These are phyloP conservation scores for Xylaria telfairii DNA, from an alignment of 495 filamentous ascomycete species.

Conservation along the genomic window DNA sequence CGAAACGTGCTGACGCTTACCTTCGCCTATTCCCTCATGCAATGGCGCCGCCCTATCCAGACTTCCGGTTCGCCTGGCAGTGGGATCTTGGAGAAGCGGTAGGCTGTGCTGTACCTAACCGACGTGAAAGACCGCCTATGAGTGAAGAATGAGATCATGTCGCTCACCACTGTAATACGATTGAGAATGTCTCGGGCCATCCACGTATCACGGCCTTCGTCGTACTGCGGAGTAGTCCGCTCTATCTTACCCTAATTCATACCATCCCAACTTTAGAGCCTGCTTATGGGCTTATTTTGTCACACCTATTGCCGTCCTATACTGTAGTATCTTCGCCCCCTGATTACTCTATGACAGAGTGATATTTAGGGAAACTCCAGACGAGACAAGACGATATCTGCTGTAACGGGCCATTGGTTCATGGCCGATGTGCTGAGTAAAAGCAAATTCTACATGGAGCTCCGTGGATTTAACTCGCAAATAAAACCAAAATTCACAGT, in stretches of 20 bases:
- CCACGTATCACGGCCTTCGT: not conserved
- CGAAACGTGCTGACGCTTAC: not conserved
- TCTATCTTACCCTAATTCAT: not conserved
- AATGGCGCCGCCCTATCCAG: not conserved
- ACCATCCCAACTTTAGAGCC: not conserved
- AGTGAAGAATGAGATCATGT: conserved; percentile 9
- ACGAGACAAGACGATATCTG: not conserved
- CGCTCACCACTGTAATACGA: not conserved
- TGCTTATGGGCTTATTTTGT: not conserved
- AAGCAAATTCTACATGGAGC: not conserved
- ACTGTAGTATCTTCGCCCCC: not conserved
- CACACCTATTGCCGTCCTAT: not conserved
- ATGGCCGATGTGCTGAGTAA: not conserved
- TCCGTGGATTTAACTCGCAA: not conserved
- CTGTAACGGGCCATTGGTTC: not conserved
- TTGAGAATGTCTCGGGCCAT: not conserved
- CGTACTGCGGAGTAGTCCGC: not conserved
- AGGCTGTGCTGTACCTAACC: not conserved
- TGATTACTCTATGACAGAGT: not conserved
- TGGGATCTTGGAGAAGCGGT: not conserved
- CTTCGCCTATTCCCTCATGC: not conserved
- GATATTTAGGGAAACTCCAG: not conserved
- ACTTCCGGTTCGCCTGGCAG: not conserved
- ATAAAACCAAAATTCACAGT: not conserved
- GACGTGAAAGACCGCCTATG: not conserved